A percentile compares a stretch with the other conserved stretches of the same genome.
These are phyloP conservation scores for Pholiota conissans DNA, from an alignment of 768 basidiomycete genomes.

Conservation along the genomic window DNA sequence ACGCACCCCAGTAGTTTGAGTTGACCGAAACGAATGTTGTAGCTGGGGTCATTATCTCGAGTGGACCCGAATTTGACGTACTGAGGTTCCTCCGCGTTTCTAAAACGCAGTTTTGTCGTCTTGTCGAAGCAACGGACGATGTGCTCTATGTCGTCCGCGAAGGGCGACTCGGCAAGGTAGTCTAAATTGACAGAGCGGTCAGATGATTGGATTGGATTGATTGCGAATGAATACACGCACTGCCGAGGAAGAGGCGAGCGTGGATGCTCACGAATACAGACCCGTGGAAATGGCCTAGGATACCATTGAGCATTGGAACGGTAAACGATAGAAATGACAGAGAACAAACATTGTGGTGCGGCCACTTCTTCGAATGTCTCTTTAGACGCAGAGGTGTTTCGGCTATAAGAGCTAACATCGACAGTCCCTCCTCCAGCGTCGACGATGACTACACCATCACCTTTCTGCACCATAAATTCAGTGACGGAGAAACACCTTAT, in stretches of 20 bases:
- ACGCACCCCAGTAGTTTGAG: slow-evolving; percentile 38
- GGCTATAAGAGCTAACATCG: slow-evolving; percentile 53
- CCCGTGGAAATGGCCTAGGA: slow-evolving; percentile 46
- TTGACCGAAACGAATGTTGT: slow-evolving; percentile 46
- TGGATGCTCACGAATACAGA: slow-evolving; percentile 30
- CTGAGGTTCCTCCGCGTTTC: slow-evolving; percentile 31
- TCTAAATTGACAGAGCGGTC: slow-evolving; percentile 22
- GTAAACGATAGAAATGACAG: background rate
- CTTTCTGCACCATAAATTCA: slow-evolving; percentile 33
- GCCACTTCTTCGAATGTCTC: slow-evolving; percentile 48
- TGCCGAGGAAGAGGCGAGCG: slow-evolving; percentile 10
- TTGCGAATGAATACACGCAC: slow-evolving; percentile 1
- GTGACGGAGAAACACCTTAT: too few relatives aligned
- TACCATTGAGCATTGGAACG: background rate
- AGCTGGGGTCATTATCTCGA: slow-evolving; percentile 35
- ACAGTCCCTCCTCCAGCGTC: slow-evolving; percentile 66
- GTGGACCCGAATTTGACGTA: slow-evolving; percentile 46
- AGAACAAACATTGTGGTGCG: slow-evolving; percentile 37
- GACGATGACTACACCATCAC: slow-evolving; percentile 48
- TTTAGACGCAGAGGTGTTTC: slow-evolving; percentile 18
- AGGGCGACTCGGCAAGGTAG: slow-evolving; percentile 26
- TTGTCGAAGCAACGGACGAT: slow-evolving; percentile 45
- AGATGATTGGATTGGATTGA: background rate
- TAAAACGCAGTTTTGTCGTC: slow-evolving; percentile 43
- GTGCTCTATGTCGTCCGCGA: slow-evolving; percentile 25